Percentiles rank a stretch among this genome's conserved stretches.
Conservation (phyloP, 176 grass and related monocot species). For the Raddia guianensis region DNA sequence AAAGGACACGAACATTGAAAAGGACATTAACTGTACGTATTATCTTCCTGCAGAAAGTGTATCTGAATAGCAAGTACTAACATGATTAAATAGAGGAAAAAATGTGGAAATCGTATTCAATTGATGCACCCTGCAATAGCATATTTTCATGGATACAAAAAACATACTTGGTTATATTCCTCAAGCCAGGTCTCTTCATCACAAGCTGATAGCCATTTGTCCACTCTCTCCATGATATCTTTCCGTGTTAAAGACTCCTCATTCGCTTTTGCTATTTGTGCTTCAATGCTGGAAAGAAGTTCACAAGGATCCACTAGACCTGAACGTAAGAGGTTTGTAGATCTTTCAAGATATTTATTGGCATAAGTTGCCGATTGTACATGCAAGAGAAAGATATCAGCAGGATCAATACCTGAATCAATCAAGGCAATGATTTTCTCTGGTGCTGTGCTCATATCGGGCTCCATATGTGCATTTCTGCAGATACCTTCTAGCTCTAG, state of each 20-base stretch:
- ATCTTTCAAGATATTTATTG: slow-evolving; percentile 38
- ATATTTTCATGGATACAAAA: slow-evolving; percentile 25
- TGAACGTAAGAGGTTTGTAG: slow-evolving; percentile 38
- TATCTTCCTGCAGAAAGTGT: slow-evolving; percentile 60
- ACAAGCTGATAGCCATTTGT: slow-evolving; percentile 80
- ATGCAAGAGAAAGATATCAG: slow-evolving; percentile 5
- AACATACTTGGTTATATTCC: slow-evolving; percentile 81
- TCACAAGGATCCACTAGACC: slow-evolving; percentile 96
- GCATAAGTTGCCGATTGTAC: slow-evolving; percentile 27
- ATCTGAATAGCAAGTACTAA: slow-evolving; percentile 25
- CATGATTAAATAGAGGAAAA: slow-evolving; percentile 23
- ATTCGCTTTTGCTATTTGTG: slow-evolving; percentile 74
- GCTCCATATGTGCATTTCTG: slow-evolving; percentile 72
- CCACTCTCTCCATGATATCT: slow-evolving; percentile 86
- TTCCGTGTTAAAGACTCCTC: slow-evolving; percentile 79
- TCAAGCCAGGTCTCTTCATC: slow-evolving; percentile 98
- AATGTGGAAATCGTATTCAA: slow-evolving; percentile 3
- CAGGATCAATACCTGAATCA: slow-evolving; percentile 73
- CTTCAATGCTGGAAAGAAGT: slow-evolving; percentile 86
- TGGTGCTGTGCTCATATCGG: slow-evolving; percentile 80
- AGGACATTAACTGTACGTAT: slow-evolving; percentile 58
- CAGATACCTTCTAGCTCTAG: slow-evolving; percentile 93
- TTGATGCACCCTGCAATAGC: slow-evolving; percentile 7
- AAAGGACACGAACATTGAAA: slow-evolving; percentile 27
- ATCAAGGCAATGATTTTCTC: slow-evolving; percentile 82